Base-by-base conservation (phyloP, 208 protist species). In the Crithidia fasciculata region DNA sequence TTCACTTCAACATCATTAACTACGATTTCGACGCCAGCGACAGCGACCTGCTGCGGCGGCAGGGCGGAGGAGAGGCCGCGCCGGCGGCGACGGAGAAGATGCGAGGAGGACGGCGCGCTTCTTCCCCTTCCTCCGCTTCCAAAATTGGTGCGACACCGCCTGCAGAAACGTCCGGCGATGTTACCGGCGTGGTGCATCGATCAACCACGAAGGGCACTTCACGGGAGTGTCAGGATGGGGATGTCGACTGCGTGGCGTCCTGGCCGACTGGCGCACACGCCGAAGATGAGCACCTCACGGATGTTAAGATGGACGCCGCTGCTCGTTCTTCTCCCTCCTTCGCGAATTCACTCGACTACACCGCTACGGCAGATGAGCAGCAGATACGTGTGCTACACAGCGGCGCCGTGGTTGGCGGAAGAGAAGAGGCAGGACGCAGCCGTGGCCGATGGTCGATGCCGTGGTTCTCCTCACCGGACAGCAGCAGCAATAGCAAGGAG, bases 1-100 rank as follows among this genome's bases (percentile, higher is more conserved):
- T 73, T 43, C 68, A 64, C 3, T 73, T 73, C 19, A 73, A 73
- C 39, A 73, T 65, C 13, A 73, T 73, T 37, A 39, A 65, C 58
- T 73, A 66, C 68, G 68, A 73, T n/a, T 19, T 75, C 52, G 60
- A 68, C 40, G 28, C 15, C 10, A 49, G 28, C 18, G 60, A 70
- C 41, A 18, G 16, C 50, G 65, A 61, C 4, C 8, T 41, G 59
- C 18, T 64, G 40, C 37, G n/a, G 9, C 40, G 8, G 15, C 9
- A 49, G 45, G 7, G 9, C 12, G 45, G 45, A 8, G 28, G 28
- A 28, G 28, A 28, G 28, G 45, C 45, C 9, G 45, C 45, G 12
- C 12, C 45, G 45, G 12, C 45, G 45, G 45, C 45, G 45, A 49
- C 7, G 45, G 45, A 49, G 45, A 8, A 8, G 45, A 28, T 28